Conservation (phyloP, 2,329 filamentous ascomycete species). For the Fusarium equiseti region DNA sequence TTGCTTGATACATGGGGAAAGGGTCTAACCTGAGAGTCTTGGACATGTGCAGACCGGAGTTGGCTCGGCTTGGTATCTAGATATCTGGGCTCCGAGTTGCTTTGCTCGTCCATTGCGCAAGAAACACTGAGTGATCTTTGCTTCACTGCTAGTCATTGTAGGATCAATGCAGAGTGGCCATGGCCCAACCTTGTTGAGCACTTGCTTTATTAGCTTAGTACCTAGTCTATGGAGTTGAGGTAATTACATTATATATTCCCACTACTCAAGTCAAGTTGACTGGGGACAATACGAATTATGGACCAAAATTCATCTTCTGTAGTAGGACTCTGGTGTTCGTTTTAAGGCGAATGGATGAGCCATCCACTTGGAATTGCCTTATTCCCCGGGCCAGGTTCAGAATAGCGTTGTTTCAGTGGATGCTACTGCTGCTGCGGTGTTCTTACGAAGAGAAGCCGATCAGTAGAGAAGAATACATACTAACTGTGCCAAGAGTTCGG, state of each 20-base stretch:
- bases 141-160: not conserved
- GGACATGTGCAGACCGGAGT: not conserved
- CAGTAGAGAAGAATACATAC: not conserved
- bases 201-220: not conserved
- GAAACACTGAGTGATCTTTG: not conserved
- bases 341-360: constrained; percentile 1
- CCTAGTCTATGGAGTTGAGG: not conserved
- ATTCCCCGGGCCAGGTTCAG: constrained; percentile 1
- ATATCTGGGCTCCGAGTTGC: not conserved
- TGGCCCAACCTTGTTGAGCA: not conserved
- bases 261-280: not conserved
- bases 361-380: constrained; percentile 3
- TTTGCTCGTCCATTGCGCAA: not conserved
- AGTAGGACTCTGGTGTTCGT: not conserved
- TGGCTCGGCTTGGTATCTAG: not conserved
- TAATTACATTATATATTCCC: not conserved
- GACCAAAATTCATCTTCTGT: not conserved
- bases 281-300: not conserved
- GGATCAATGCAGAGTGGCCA: not conserved
- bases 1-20: not conserved
- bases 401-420: constrained; percentile 4
- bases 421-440: constrained; percentile 1
- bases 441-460: constrained; percentile 8
- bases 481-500: constrained; percentile 19
- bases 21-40: not conserved